phyloP scores from a whole-genome alignment of 177 flowering plant genomes.

The Vitis hybrid region DNA sequence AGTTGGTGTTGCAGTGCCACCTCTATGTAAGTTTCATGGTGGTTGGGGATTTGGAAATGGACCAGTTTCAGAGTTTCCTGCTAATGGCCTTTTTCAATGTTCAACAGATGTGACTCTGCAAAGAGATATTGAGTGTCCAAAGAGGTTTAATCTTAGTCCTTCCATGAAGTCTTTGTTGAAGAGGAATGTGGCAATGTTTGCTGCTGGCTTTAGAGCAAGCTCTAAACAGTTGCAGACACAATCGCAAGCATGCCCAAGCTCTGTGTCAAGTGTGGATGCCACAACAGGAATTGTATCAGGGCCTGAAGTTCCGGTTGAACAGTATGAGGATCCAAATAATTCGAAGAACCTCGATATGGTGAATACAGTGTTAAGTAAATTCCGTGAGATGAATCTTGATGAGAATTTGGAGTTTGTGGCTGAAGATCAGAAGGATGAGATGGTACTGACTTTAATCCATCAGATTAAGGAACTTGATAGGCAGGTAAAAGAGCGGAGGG shows the following conservation, averaged over 20 bases:
- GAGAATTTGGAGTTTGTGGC: conserved; percentile 54
- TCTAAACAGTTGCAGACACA: conserved; percentile 51
- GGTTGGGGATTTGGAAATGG: conserved; percentile 86
- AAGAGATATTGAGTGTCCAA: conserved; percentile 70
- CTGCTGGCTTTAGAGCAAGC: conserved; percentile 79
- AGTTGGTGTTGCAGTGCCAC: conserved; percentile 45
- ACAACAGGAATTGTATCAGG: conserved; percentile 24
- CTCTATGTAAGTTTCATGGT: conserved; percentile 67
- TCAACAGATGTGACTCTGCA: conserved; percentile 39
- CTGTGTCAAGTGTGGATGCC: conserved; percentile 29
- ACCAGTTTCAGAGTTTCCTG: conserved; percentile 45
- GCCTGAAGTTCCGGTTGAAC: conserved; percentile 26
- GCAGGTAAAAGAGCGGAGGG: conserved; percentile 84
- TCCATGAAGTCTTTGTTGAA: conserved; percentile 74
- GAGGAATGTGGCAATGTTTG: conserved; percentile 78
- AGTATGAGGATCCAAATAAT: conserved; percentile 39
- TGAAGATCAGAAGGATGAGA: conserved; percentile 71
- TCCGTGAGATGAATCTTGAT: conserved; percentile 77
- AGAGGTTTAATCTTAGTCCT: conserved; percentile 85
- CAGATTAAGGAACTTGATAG: conserved; percentile 81
- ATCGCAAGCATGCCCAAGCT: conserved; percentile 35
- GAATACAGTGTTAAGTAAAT: conserved; percentile 63
- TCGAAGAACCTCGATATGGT: conserved; percentile 50
- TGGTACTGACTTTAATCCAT: conserved; percentile 53
- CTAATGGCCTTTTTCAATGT: conserved; percentile 37